Base-by-base conservation (phyloP, 2,329 filamentous ascomycete species). In the Paecilomyces variotii region DNA sequence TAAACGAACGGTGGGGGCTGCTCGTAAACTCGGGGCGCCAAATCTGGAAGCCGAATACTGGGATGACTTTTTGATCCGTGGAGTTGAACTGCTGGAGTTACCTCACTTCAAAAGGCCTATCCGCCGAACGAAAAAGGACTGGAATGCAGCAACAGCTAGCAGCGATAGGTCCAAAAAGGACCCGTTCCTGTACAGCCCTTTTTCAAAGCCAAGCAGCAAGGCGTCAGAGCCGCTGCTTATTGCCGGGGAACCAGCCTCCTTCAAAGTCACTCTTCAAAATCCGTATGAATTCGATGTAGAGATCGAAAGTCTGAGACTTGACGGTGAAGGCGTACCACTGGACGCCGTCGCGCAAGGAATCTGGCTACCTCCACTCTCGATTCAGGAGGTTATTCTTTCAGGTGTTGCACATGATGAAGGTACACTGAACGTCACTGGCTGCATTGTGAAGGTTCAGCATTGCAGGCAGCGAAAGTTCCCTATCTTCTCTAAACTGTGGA, bases 151-250 rank as follows among this genome's bases (percentile, higher is more conserved):
- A 11, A 73, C 73, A 10, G 69, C 71, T 6, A 68, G 67, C 7
- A 69, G 70, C 50, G 70, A 78, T 49, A 75, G 75, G 56, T 68
- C 74, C 58, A 66, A 76, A 57, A 76, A 81, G 62, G 91, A 94
- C 61, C 94, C 94, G 0, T 96, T 99, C 66, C 89, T 99, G 59
- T 96, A 97, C 70, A 97, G 97, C 68, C 91, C 94, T 0, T 97
- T 97, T 68, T 76, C 91, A 24, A 91, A 91, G 72, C 70, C 87
- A 56, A 81, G 82, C 26, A 78, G 78, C 19, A 76, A 72, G 26
- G 78, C 80, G 1, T 78, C 83, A 11, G 86, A 91, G 59, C 82
- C 82, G 59, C 82, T 91, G 0, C 79, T 97, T 30, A 89, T 97
- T 24, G 86, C 90, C 3, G 87, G 86, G 14, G 92, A 97, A 72